phyloP scores from a whole-genome alignment of 164 flowering plant species.

The Brasenia schreberi region DNA sequence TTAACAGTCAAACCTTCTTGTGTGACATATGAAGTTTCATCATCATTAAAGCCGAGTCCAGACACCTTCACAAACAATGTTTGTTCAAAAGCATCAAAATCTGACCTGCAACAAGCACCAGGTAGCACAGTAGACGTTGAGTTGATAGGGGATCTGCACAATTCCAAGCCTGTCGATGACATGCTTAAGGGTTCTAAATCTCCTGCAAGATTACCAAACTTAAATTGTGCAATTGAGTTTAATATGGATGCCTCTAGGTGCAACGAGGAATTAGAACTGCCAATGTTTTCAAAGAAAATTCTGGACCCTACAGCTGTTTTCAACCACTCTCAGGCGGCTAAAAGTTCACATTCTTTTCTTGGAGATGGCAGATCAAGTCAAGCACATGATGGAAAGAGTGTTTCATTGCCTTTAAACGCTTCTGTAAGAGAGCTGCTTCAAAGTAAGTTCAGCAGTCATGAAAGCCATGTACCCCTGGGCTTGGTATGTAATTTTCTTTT shows the following conservation, averaged over 20 bases:
- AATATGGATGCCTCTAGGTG: conserved; percentile 5
- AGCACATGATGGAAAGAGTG: conserved; percentile 3
- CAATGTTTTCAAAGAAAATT: conserved; percentile 6
- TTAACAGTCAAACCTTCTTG: not conserved
- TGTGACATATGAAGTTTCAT: not conserved
- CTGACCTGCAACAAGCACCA: not conserved
- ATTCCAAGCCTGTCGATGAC: conserved; percentile 2
- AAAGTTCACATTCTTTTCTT: not conserved
- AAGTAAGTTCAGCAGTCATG: conserved; percentile 11
- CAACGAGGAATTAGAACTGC: conserved; percentile 3
- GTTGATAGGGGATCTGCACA: conserved; percentile 1
- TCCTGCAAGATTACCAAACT: conserved; percentile 8
- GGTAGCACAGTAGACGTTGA: not conserved
- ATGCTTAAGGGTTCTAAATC: conserved; percentile 4
- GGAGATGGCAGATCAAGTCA: conserved; percentile 7
- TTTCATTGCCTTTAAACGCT: conserved; percentile 1
- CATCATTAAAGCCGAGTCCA: not conserved
- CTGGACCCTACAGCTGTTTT: conserved; percentile 4
- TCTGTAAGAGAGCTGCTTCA: conserved; percentile 7
- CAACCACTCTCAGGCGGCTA: not conserved
- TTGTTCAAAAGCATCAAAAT: not conserved
- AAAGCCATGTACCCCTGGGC: not conserved
- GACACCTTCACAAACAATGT: not conserved
- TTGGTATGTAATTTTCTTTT: not conserved
- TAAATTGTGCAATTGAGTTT: conserved; percentile 7